Conservation (phyloP, 768 basidiomycete species). For the Calvatia gigantea region DNA sequence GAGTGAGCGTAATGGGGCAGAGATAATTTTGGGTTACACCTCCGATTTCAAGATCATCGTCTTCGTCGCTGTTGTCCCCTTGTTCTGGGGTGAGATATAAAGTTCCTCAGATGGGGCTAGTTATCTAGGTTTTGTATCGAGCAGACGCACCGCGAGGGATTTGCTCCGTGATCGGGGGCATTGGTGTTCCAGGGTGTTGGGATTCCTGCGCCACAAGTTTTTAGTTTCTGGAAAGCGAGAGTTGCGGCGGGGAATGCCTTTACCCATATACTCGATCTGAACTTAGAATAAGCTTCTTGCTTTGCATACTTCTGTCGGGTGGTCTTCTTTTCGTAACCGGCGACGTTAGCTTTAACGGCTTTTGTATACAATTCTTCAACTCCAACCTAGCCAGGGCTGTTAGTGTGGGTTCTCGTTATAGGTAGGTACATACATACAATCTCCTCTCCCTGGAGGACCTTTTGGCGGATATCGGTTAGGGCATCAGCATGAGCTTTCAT, state of each 20-base stretch:
- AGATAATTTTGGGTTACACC: constrained; percentile 80
- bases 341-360: constrained; percentile 37
- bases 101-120: not conserved
- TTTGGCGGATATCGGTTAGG: constrained; percentile 54
- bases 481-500: constrained; percentile 53
- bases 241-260: constrained; percentile 20
- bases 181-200: constrained; percentile 57
- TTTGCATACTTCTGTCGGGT: constrained; percentile 78
- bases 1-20: constrained; percentile 74
- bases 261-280: constrained; percentile 68
- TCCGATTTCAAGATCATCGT: constrained; percentile 87
- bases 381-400: constrained; percentile 38
- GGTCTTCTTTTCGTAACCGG: constrained; percentile 56
- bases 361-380: constrained; percentile 47
- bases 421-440: constrained; percentile 43
- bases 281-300: constrained; percentile 51
- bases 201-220: constrained; percentile 49
- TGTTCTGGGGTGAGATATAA: constrained; percentile 51
- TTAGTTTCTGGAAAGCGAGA: constrained; percentile 4
- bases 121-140: not conserved
- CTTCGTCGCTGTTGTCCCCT: constrained; percentile 78
- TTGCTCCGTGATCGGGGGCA: constrained; percentile 76
- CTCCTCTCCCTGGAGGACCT: constrained; percentile 49
- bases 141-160: constrained; percentile 57
- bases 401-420: not conserved